Evolutionary conservation across 768 basidiomycete genomes (phyloP), one percentile per base, ranked within the genome.

Genomic region (Leccinum boreale): DNA sequence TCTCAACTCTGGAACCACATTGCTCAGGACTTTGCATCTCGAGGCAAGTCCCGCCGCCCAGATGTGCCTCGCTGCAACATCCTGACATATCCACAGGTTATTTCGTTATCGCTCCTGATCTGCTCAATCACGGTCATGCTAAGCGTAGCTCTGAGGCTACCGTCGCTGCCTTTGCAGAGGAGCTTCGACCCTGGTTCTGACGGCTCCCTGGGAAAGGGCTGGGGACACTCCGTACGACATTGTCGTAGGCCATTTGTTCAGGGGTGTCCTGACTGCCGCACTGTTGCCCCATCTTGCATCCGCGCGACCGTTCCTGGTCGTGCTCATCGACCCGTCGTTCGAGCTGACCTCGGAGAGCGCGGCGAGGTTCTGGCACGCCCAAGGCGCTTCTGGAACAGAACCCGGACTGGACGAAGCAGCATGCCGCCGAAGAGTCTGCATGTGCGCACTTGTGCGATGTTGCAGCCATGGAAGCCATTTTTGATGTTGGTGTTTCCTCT

Each of bases 71-170:
- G 15, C 35, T 35, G 35, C 3, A 15, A 35, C 35, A 15, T 35
- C 33, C 35, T 35, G 14, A 35, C 6, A 35, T 35, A 8, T 6
- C 21, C 7, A 36, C 56, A 70, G 69, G 64, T 47, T 70, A 62
- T 23, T 57, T 60, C 23, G 66, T 68, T 39, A 58, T 28, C 0
- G 66, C 68, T 10, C 69, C 69, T 7, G 65, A 67, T 45, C 31
- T 63, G 0, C 62, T 68, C 35, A 65, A 65, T 17, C 64, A 70
- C 11, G 68, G 59, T 0, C 19, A 19, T 15, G 56, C 62, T 8
- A 29, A 44, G 14, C 55, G 53, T 21, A 8, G 35, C 3, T 50
- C 65, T 1, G 57, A 52, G 11, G 66, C 64, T 35, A 55, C 65
- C 49, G 21, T 66, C 12, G 47, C 29, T 10, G 59, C 65, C 2